Percentiles rank a stretch among this genome's conserved stretches.
Evolutionary conservation across 192 early-diverging fungal species (phyloP).

Genomic region (Coemansia sp.): DNA sequence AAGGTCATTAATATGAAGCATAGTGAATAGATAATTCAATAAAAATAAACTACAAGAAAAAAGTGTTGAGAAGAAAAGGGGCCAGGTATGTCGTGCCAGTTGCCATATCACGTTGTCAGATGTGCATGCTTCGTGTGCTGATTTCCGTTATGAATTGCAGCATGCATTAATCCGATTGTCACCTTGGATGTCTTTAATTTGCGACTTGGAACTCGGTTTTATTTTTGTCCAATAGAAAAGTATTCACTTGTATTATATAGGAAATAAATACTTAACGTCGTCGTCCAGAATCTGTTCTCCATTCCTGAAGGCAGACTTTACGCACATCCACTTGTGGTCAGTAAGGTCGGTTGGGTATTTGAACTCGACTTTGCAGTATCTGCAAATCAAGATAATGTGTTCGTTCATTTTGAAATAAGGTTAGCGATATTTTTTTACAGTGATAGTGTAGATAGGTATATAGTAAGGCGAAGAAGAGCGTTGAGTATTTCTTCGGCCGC

Average conservation of each 20-base stretch:
- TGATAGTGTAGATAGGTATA: not conserved
- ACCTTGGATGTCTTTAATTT: too few relatives aligned
- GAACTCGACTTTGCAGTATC: not conserved
- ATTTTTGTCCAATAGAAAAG: not conserved
- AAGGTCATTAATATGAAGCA: not conserved
- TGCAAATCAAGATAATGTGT: not conserved
- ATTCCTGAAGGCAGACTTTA: not conserved
- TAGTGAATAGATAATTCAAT: not conserved
- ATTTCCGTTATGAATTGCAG: not conserved
- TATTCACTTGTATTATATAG: not conserved
- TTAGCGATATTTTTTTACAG: not conserved
- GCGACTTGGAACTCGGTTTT: not conserved
- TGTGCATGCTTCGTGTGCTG: not conserved
- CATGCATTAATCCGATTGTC: too few relatives aligned
- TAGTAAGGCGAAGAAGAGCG: not conserved
- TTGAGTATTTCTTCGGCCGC: not conserved
- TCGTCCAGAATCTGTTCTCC: not conserved
- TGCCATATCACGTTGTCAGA: not conserved
- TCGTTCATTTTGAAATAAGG: not conserved
- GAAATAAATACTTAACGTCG: not conserved
- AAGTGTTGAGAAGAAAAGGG: not conserved
- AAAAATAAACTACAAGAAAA: not conserved
- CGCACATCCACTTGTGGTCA: not conserved
- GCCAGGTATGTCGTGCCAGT: not conserved
- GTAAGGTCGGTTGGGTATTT: not conserved